Conservation (phyloP, 345 rosid species). For the Geranium brycei region DNA sequence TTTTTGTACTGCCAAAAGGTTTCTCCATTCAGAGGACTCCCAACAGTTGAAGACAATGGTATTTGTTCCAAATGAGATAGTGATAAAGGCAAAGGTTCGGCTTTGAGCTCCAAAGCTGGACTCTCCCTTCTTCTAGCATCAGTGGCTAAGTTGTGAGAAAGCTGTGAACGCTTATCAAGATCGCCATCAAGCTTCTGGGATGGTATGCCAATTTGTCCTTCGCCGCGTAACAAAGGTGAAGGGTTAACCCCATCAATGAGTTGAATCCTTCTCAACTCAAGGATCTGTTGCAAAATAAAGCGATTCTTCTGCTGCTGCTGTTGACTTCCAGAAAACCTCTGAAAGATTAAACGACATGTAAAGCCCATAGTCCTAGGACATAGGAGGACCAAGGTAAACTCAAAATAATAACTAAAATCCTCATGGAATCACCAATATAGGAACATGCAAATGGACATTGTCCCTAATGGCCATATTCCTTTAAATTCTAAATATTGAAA, state of each 20-base stretch:
- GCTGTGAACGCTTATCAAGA: conserved; percentile 11
- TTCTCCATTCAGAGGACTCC: conserved; percentile 31
- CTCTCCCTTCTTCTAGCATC: conserved; percentile 20
- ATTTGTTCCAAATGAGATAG: conserved; percentile 32
- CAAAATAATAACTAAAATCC: neutral
- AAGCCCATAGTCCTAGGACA: neutral
- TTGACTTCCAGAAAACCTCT: conserved; percentile 16
- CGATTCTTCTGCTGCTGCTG: conserved; percentile 20
- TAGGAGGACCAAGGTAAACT: neutral
- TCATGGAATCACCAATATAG: neutral
- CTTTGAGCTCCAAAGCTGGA: conserved; percentile 24
- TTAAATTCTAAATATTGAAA: neutral
- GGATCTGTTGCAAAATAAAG: conserved; percentile 56
- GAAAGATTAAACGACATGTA: conserved; percentile 11
- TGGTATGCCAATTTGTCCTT: conserved; percentile 16
- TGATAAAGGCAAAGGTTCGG: conserved; percentile 25
- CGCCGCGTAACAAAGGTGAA: conserved; percentile 10
- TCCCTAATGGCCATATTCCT: neutral
- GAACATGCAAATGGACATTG: neutral
- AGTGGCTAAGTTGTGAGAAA: conserved; percentile 15
- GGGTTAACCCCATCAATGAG: conserved; percentile 21
- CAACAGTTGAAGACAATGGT: conserved; percentile 33
- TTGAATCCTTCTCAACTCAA: conserved; percentile 51
- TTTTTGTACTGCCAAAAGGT: conserved; percentile 64
- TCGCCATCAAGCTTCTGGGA: conserved; percentile 15